A percentile compares a stretch with the other conserved stretches of the same genome.
Evolutionary conservation across 1,284 basidiomycete species (phyloP).

Genomic region (Gomphus bonarii): DNA sequence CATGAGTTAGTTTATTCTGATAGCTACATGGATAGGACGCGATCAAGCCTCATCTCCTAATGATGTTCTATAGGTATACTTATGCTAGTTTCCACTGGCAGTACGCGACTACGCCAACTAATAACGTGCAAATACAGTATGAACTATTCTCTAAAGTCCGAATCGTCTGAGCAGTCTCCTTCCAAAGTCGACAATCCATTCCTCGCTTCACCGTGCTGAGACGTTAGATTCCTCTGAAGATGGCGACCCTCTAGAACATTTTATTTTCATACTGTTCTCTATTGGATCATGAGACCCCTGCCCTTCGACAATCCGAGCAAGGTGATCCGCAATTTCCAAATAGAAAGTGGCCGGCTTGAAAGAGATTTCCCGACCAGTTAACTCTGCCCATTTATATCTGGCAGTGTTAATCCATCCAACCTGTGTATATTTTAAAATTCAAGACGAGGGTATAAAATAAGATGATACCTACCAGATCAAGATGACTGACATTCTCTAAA

Average conservation of each 20-base stretch:
- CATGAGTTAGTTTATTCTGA: too few relatives aligned
- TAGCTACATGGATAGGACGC: too few relatives aligned
- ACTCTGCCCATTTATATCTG: constrained; percentile 77
- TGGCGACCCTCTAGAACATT: too few relatives aligned
- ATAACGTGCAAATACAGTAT: neutral
- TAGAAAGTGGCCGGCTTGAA: constrained; percentile 88
- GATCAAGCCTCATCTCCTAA: too few relatives aligned
- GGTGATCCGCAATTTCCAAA: constrained; percentile 60
- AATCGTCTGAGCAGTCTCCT: neutral
- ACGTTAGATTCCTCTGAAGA: neutral
- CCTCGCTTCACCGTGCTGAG: neutral
- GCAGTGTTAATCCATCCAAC: constrained; percentile 75
- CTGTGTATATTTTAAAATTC: neutral
- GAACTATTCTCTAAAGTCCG: too few relatives aligned
- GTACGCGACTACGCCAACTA: too few relatives aligned
- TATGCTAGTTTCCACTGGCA: too few relatives aligned
- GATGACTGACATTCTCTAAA: constrained; percentile 81
- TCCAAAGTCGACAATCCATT: neutral
- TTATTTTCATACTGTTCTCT: neutral
- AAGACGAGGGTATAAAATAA: neutral
- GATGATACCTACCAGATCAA: constrained; percentile 53
- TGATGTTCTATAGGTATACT: too few relatives aligned
- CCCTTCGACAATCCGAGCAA: constrained; percentile 12
- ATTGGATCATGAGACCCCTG: neutral
- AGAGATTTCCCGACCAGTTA: constrained; percentile 80